Conservation (phyloP, 306 rosid species). For the Quercus robur region DNA sequence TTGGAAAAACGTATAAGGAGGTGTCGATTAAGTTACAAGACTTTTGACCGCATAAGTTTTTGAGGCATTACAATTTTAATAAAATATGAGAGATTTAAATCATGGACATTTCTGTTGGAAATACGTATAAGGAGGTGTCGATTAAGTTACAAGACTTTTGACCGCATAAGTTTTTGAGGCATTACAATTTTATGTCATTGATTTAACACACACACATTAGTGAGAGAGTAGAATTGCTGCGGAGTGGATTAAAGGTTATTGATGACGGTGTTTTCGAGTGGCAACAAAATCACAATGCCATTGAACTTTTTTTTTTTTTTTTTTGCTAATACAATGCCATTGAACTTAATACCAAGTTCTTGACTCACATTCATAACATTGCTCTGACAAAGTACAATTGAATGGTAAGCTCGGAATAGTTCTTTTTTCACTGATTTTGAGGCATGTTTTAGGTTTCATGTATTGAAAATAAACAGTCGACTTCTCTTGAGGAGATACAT, state of each 20-base stretch:
- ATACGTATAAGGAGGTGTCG: too few species aligned
- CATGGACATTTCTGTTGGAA: too few species aligned
- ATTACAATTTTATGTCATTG: too few species aligned
- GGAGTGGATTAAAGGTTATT: conserved; percentile 65
- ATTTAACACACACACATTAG: conserved; percentile 9
- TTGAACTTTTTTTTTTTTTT: conserved; percentile 23
- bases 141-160: too few species aligned
- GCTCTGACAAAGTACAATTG: not conserved
- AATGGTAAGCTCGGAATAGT: not conserved
- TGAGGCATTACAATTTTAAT: too few species aligned
- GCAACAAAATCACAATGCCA: conserved; percentile 48
- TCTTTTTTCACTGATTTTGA: not conserved
- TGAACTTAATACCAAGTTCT: conserved; percentile 48
- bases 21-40: too few species aligned
- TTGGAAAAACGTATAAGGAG: too few species aligned
- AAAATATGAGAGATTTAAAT: too few species aligned
- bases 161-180: too few species aligned
- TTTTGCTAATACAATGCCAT: conserved; percentile 19
- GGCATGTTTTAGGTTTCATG: not conserved
- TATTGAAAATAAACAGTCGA: not conserved
- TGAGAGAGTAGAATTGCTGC: conserved; percentile 70
- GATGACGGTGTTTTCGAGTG: conserved; percentile 64
- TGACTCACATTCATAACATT: conserved; percentile 30
- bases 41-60: too few species aligned
- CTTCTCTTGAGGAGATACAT: not conserved